These are phyloP conservation scores for Paecilomyces sp. DNA, from an alignment of 2,329 filamentous ascomycete species.

Conservation along the genomic window DNA sequence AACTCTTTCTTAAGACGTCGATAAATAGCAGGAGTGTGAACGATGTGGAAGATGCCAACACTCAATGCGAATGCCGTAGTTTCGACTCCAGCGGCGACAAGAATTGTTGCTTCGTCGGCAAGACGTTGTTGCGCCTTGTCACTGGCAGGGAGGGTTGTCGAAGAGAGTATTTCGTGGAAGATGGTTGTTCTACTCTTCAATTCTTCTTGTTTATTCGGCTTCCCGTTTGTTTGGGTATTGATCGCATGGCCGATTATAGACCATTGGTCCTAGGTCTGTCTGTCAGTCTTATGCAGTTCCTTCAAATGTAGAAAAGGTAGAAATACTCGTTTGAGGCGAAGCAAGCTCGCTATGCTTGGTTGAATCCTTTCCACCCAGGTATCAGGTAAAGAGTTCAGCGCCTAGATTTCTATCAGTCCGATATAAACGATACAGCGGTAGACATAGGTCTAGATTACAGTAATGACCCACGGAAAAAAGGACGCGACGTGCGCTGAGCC, in stretches of 20 bases:
- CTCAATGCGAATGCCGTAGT: slow-evolving; percentile 18
- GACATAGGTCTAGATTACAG: slow-evolving; percentile 2
- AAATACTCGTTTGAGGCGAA: slow-evolving; percentile 7
- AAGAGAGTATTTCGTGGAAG: slow-evolving; percentile 14
- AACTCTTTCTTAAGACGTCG: slow-evolving; percentile 14
- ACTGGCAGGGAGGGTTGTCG: slow-evolving; percentile 10
- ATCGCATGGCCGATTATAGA: slow-evolving; percentile 11
- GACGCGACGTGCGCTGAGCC: slow-evolving; percentile 11
- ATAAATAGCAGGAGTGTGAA: slow-evolving; percentile 13
- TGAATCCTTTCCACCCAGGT: slow-evolving; percentile 4
- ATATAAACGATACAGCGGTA: neutral
- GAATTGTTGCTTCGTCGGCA: slow-evolving; percentile 14
- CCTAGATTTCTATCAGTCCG: slow-evolving; percentile 1
- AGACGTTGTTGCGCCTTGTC: slow-evolving; percentile 11
- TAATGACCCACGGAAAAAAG: slow-evolving; percentile 14
- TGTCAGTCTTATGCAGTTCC: neutral
- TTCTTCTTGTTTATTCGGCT: slow-evolving; percentile 4
- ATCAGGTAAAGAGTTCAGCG: slow-evolving; percentile 7
- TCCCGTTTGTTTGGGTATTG: neutral
- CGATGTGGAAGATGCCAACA: slow-evolving; percentile 19
- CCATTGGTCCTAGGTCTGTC: slow-evolving; percentile 8
- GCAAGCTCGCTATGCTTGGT: slow-evolving; percentile 5
- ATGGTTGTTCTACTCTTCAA: slow-evolving; percentile 11
- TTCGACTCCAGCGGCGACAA: slow-evolving; percentile 20
- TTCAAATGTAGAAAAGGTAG: neutral